Evolutionary conservation across 1,139 yeast genomes (phyloP), one percentile per base, ranked within the genome.

Genomic region (Diutina rugosa): DNA sequence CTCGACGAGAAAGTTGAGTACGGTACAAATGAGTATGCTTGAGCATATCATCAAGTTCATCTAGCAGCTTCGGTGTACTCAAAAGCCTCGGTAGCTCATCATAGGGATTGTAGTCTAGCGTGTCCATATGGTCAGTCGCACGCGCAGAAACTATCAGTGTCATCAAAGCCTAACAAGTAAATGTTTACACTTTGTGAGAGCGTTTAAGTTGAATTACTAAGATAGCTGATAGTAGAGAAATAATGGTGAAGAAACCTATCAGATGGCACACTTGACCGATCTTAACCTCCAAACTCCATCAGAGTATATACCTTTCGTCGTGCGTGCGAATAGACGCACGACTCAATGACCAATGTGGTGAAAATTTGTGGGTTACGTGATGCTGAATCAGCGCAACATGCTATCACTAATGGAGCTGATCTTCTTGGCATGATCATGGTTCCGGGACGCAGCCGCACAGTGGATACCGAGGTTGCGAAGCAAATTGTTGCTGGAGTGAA

Each of bases 331-430:
- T 14, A 6, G 14, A 1, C 10, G 12, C 21, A 21, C 26, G 26
- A 12, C 21, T 4, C 28, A 67, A 63, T 62, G 64, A 14, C 62
- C 44, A 63, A 59, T 55, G 51, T 82, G 26, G 85, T 87, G 18
- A 93, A 93, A 67, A 83, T 91, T 3, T 93, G 99, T 68, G 99
- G 99, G 0, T 66, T 91, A 30, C 80, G 80, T 63, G 76, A 86
- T 2, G 67, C 71, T 0, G 87, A 82, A 54, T 89, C 90, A 0
- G 98, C 97, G 0, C 61, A 70, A 44, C 67, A 65, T 3, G 97
- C 97, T 0, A 71, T 90, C 0, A 80, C 78, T 0, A 63, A 74
- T 14, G 95, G 95, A 0, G 91, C 97, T 0, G 81, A 87, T 61
- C 69, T 90, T 56, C 64, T 93, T 6, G 99, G 99, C 1, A 81